Base-by-base conservation (phyloP, 768 basidiomycete species). In the Grammothele lineata region DNA sequence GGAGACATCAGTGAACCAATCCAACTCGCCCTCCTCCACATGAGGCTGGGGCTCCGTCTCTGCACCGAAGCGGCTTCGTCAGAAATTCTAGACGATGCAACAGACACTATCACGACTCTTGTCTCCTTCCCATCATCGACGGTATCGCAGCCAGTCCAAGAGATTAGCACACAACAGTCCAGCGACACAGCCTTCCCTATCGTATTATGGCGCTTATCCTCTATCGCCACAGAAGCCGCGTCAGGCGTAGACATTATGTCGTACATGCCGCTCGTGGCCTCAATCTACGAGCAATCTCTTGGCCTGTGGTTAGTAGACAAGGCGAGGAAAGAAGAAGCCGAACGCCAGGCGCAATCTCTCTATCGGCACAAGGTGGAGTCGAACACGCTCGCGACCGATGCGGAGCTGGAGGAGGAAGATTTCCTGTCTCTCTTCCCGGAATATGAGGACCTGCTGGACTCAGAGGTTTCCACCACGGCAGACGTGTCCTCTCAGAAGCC, bases 241-340 rank as follows among this genome's bases (percentile, higher is more conserved):
- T 50, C 72, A 2, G 76, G 75, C n/a, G 57, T 73, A 23, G 64
- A 64, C 17, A 37, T 65, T 1, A 54, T 55, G 27, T 35, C 61
- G 5, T 57, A 61, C 24, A 51, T 78, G 11, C 45, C 54, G 11
- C 27, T 63, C 5, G 48, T 92, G 24, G 73, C 76, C 43, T 64
- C 57, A 5, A 63, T 73, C 10, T 92, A 88, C 56, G 83, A 87
- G 43, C 85, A 85, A 58, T 72, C 81, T 3, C 73, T 82, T 37
- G 74, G 81, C n/a, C 74, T 95, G 18, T 97, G 95, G 95, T 72
- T 81, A 35, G 80, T 85, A 35, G 88, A 96, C 55, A 80, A 81
- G 21, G 79, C 82, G 24, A 83, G 78, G 54, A 81, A 83, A 49
- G 75, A 78, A 30, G 76, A 87, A 51, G 72, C 66, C n/a, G 77